Evolutionary conservation across 495 filamentous ascomycete species (phyloP), one percentile per base, ranked within the genome.

Genomic region (Acidiella bohemica): DNA sequence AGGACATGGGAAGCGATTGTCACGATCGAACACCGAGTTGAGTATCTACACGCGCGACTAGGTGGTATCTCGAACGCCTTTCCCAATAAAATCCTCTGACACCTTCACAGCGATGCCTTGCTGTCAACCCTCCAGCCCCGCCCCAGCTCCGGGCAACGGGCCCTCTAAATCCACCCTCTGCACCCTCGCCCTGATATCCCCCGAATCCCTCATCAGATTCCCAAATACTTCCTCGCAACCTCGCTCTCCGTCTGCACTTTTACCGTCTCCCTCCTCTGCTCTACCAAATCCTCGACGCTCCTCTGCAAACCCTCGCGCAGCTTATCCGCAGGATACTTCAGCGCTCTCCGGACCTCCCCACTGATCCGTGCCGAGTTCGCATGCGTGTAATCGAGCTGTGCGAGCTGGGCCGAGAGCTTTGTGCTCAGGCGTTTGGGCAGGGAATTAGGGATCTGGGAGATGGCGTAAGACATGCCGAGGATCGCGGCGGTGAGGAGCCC

Each of bases 341-440:
- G 75, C 13, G 93, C 81, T 55, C 84, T 81, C 37, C 88, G 81
- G 21, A 88, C 82, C 33, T 88, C 81, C 35, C 71, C 62, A 6
- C 80, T 76, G 47, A 97, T 87, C 19, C 90, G 81, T 19, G 69
- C 68, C 48, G 81, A 72, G 65, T 97, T 97, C 44, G 71, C 60
- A 60, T 97, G 92, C 9, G 86, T 80, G 57, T 95, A 97, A 64
- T 97, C 90, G 55, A 93, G 75, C 16, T 75, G 67, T 17, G 67
- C 65, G 20, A 97, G 78, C 50, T 80, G 77, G 27, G 71, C 61
- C 8, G 81, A 73, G 52, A 97, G 83, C 64, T 94, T 95, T 57
- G 67, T 70, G 33, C 76, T 80, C 13, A 97, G 74, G 23, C 88
- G 86, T 39, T 79, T 76, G 26, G 90, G 90, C 8, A 97, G 79